These are phyloP conservation scores for Paraphoma chrysanthemicola DNA, from an alignment of 2,329 filamentous ascomycete species.

Conservation along the genomic window DNA sequence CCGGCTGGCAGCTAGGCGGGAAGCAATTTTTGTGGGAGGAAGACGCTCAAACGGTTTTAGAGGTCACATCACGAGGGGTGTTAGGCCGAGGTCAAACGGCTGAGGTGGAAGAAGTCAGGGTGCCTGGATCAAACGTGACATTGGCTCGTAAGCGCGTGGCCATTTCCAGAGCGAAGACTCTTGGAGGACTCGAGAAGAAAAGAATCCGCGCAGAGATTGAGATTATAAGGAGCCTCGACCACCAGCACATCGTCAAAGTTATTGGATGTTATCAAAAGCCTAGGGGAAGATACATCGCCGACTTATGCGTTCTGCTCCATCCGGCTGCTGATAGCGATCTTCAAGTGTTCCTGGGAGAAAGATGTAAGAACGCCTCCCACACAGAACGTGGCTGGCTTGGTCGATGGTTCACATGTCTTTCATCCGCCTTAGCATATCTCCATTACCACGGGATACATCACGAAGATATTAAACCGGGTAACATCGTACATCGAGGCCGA, in stretches of 20 bases:
- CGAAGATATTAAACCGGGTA: conserved; percentile 22
- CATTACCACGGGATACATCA: conserved; percentile 11
- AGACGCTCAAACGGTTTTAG: not conserved
- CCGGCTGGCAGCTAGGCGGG: not conserved
- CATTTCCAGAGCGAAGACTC: not conserved
- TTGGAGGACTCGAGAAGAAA: not conserved
- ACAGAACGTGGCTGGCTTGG: conserved; percentile 12
- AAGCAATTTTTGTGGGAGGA: not conserved
- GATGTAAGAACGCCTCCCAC: not conserved
- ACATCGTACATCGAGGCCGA: conserved; percentile 12
- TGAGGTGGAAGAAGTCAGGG: not conserved
- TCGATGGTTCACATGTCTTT: too few species aligned
- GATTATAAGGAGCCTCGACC: not conserved
- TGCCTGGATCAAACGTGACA: not conserved
- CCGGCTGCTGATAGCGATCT: not conserved
- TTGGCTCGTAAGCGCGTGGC: not conserved
- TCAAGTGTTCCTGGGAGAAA: too few species aligned
- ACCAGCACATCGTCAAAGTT: not conserved
- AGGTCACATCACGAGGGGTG: not conserved
- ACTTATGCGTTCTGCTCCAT: not conserved
- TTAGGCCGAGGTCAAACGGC: not conserved
- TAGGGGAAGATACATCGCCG: not conserved
- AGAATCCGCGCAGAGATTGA: not conserved
- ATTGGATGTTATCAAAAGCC: not conserved
- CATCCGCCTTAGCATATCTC: conserved; percentile 15